These are phyloP conservation scores for Nicotiana sylvestris DNA, from an alignment of 257 asterid species.

Conservation along the genomic window DNA sequence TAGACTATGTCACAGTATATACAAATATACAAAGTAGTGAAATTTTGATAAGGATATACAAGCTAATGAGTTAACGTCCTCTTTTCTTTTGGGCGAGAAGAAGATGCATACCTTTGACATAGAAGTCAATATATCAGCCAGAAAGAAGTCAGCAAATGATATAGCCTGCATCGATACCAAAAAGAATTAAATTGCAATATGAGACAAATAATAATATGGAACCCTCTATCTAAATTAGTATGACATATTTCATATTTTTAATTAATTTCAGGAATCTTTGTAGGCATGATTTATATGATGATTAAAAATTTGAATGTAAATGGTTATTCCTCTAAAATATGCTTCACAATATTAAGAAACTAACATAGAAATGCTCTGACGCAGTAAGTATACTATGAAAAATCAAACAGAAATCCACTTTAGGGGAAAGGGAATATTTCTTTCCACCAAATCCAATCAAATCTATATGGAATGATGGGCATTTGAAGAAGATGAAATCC, in stretches of 20 bases:
- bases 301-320: neutral
- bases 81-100: neutral
- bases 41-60: neutral
- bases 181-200: neutral
- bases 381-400: neutral
- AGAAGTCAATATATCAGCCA: conserved; percentile 95
- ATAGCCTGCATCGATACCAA: conserved; percentile 59
- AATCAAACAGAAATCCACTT: neutral
- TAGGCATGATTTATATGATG: neutral
- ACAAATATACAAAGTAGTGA: conserved; percentile 3
- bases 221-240: conserved; percentile 3
- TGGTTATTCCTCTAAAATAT: conserved; percentile 4
- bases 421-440: neutral
- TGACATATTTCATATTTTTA: neutral
- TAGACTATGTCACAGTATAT: conserved; percentile 14
- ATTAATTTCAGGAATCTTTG: neutral
- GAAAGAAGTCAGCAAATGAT: conserved; percentile 86
- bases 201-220: neutral
- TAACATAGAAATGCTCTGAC: neutral
- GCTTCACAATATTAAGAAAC: neutral
- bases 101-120: conserved; percentile 87
- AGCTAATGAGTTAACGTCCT: neutral
- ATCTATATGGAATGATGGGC: neutral
- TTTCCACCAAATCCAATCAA: neutral
- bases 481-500: neutral